Percentiles rank a stretch among this genome's conserved stretches.
phyloP scores from a whole-genome alignment of 495 filamentous ascomycete genomes.

The Penicillium turbatum region DNA sequence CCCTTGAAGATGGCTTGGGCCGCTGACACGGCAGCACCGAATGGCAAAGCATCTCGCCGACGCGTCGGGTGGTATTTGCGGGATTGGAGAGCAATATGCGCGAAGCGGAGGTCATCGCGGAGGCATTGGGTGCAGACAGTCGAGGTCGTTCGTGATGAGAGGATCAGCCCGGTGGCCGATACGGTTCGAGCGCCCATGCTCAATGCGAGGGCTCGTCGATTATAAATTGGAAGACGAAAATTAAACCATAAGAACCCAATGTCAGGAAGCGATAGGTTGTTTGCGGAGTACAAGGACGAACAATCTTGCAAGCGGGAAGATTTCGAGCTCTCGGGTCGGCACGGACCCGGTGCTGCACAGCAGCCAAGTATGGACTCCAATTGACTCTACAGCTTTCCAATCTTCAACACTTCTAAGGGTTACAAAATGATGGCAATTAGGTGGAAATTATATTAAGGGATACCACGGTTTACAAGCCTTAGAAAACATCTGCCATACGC shows the following conservation, averaged over 20 bases:
- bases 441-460: neutral
- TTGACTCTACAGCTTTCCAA: too few relatives aligned
- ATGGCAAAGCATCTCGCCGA: conserved; percentile 48
- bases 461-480: neutral
- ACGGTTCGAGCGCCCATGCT: conserved; percentile 44
- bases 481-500: neutral
- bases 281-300: conserved; percentile 12
- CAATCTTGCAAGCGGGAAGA: conserved; percentile 27
- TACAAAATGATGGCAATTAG: neutral
- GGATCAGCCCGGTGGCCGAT: conserved; percentile 38
- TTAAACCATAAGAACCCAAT: conserved; percentile 11
- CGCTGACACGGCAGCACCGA: conserved; percentile 68
- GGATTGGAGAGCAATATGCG: conserved; percentile 28
- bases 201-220: conserved; percentile 12
- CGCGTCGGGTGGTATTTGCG: conserved; percentile 43
- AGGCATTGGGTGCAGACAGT: conserved; percentile 46
- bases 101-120: conserved; percentile 35
- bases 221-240: neutral
- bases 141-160: conserved; percentile 34
- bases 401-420: neutral
- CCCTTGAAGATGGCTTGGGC: conserved; percentile 76
- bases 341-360: conserved; percentile 27
- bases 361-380: neutral
- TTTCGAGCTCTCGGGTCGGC: conserved; percentile 31
- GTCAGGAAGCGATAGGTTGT: neutral